These are phyloP conservation scores for Globisporangium carolinianum DNA, from an alignment of 352 stramenopile genomes.

Conservation along the genomic window DNA sequence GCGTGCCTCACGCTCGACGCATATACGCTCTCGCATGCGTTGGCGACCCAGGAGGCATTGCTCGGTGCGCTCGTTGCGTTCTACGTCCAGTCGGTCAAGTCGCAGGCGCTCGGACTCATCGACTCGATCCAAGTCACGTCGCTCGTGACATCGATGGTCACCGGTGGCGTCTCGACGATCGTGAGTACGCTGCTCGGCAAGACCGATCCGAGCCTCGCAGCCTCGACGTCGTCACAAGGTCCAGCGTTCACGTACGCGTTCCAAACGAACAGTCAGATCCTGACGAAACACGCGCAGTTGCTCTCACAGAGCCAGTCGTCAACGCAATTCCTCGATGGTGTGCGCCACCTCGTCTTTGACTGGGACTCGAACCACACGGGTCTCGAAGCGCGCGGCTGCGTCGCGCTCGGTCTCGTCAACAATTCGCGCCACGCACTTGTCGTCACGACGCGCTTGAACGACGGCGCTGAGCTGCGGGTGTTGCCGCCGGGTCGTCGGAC, in stretches of 20 bases:
- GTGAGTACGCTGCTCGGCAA: constrained; percentile 80
- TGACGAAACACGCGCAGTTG: constrained; percentile 60
- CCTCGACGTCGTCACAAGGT: constrained; percentile 12
- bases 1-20: constrained; percentile 66
- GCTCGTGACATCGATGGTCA: constrained; percentile 76
- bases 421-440: constrained; percentile 74
- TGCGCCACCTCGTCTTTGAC: constrained; percentile 77
- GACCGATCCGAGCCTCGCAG: constrained; percentile 44
- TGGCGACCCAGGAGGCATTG: constrained; percentile 72
- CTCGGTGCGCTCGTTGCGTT: constrained; percentile 56
- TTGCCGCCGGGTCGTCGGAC: constrained; percentile 49
- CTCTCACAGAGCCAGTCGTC: constrained; percentile 38
- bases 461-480: constrained; percentile 66
- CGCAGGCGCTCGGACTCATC: constrained; percentile 71
- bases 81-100: constrained; percentile 80
- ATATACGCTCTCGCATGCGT: constrained; percentile 55
- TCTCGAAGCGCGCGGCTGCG: constrained; percentile 65
- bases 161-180: constrained; percentile 65
- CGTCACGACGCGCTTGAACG: constrained; percentile 57
- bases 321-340: constrained; percentile 48
- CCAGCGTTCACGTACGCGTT: constrained; percentile 53
- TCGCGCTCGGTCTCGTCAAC: constrained; percentile 69
- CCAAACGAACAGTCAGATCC: constrained; percentile 66
- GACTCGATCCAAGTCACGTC: constrained; percentile 84
- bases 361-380: constrained; percentile 84